Evolutionary conservation across 768 basidiomycete genomes (phyloP).

Genomic region (Pleurotus djamor): DNA sequence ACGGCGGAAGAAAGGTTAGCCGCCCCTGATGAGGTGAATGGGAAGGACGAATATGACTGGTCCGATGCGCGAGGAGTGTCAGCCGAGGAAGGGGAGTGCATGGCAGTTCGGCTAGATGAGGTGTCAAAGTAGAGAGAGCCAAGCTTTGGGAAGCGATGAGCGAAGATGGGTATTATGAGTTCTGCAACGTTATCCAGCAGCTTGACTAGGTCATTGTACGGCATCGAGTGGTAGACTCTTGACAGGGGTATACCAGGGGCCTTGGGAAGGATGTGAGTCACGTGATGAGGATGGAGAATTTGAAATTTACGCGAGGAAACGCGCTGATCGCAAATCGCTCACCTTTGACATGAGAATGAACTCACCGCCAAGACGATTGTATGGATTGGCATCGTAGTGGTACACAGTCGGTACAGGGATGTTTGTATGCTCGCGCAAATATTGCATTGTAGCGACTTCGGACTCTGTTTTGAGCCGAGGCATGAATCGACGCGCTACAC

Average conservation of each 20-base stretch:
- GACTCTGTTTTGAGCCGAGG: slow-evolving; percentile 85
- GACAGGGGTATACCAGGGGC: slow-evolving; percentile 73
- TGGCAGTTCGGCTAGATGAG: slow-evolving; percentile 24
- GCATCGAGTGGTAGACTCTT: slow-evolving; percentile 68
- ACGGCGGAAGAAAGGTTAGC: slow-evolving; percentile 21
- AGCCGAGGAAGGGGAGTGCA: slow-evolving; percentile 26
- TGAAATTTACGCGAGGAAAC: neutral
- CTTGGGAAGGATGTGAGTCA: slow-evolving; percentile 32
- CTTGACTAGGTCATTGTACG: slow-evolving; percentile 59
- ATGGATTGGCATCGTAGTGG: slow-evolving; percentile 80
- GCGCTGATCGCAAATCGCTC: slow-evolving; percentile 13
- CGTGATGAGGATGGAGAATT: slow-evolving; percentile 5
- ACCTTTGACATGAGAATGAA: slow-evolving; percentile 89
- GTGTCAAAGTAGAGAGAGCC: slow-evolving; percentile 72
- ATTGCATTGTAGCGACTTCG: slow-evolving; percentile 84
- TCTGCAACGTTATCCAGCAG: slow-evolving; percentile 68
- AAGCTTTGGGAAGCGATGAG: slow-evolving; percentile 72
- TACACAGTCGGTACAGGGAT: slow-evolving; percentile 78
- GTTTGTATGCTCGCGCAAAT: slow-evolving; percentile 64
- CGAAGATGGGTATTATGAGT: slow-evolving; percentile 70
- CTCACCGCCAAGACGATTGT: slow-evolving; percentile 81
- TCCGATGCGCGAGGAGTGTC: slow-evolving; percentile 43
- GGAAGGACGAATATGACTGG: slow-evolving; percentile 37
- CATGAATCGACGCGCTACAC: slow-evolving; percentile 85
- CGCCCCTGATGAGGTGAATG: slow-evolving; percentile 40